Evolutionary conservation across 2,329 filamentous ascomycete species (phyloP), one percentile per base, ranked within the genome.

Genomic region (Macroventuria anomochaeta): DNA sequence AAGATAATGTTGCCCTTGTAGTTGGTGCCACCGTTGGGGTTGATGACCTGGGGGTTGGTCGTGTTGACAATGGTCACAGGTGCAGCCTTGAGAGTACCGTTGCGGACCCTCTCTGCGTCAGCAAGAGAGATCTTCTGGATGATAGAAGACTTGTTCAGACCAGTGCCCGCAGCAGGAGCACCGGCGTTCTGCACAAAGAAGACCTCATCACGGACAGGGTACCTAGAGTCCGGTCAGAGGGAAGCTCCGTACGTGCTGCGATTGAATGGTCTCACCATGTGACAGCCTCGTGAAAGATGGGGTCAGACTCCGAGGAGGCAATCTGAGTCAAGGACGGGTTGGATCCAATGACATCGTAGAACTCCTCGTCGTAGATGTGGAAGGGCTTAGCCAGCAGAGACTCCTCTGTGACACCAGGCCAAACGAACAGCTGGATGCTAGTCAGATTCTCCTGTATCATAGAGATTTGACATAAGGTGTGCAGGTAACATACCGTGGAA

Each of bases 171-270:
- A 29, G 63, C 63, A 43, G 50, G 61, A 12, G 63, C 57, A 36
- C 63, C 63, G 23, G 63, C 63, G 20, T 66, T 66, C 34, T 66
- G 63, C 8, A 66, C 63, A 31, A 66, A 66, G 54, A 66, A 66
- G 13, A 66, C 63, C 34, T 66, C 63, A 21, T 66, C 62, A 8
- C 53, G 56, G 12, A 55, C 32, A 52, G 63, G 61, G 13, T 59
- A 25, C 58, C 58, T 61, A 10, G 5, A 6, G 3, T 26, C 15
- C 7, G 1, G 15, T 58, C n/a, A 58, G 36, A 1, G 3, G 31
- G 8, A 2, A 1, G 11, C 5, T 36, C 2, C 6, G 12, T 28
- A 6, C 11, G 7, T 21, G 26, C 17, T 10, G 6, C 5, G 12
- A 8, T 6, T 11, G 5, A 8, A 26, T 11, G 7, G 23, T 15